These are phyloP conservation scores for Lichtheimia ramosa DNA, from an alignment of 371 early-diverging fungal genomes.

Conservation along the genomic window DNA sequence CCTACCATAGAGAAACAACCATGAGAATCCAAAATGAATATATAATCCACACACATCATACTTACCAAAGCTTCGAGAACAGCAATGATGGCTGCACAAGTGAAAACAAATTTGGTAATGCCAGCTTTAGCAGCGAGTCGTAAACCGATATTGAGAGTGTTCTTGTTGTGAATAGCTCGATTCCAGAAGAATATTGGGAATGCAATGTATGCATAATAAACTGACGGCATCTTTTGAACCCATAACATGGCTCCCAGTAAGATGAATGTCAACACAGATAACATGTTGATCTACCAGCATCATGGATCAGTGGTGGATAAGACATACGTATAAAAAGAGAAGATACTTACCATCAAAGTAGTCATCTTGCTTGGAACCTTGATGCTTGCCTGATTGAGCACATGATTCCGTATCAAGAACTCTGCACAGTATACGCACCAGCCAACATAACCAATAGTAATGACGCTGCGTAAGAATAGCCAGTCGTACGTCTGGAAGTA, in stretches of 20 bases:
- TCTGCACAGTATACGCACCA: constrained; percentile 87
- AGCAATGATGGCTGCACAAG: constrained; percentile 31
- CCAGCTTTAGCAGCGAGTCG: constrained; percentile 2
- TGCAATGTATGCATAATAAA: constrained; percentile 83
- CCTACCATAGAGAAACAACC: constrained; percentile 39
- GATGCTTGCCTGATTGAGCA: constrained; percentile 4
- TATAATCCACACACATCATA: background rate
- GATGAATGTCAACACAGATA: constrained; percentile 39
- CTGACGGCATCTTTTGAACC: constrained; percentile 73
- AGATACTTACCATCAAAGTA: background rate
- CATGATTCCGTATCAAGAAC: constrained; percentile 63
- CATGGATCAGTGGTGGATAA: no score
- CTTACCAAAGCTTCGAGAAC: constrained; percentile 71
- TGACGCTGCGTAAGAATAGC: constrained; percentile 83
- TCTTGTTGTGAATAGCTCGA: constrained; percentile 48
- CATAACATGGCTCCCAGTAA: constrained; percentile 53
- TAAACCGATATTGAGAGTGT: constrained; percentile 14
- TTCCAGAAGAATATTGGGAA: constrained; percentile 91
- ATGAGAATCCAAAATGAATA: no score
- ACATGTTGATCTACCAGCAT: constrained; percentile 37
- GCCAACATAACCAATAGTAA: constrained; percentile 88
- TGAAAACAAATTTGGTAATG: constrained; percentile 1
- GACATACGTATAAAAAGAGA: no score
- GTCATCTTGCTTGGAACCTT: background rate
- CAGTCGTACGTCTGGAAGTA: constrained; percentile 97